Conservation (phyloP, 805 yeast genomes). For the Candida chauliodis region DNA sequence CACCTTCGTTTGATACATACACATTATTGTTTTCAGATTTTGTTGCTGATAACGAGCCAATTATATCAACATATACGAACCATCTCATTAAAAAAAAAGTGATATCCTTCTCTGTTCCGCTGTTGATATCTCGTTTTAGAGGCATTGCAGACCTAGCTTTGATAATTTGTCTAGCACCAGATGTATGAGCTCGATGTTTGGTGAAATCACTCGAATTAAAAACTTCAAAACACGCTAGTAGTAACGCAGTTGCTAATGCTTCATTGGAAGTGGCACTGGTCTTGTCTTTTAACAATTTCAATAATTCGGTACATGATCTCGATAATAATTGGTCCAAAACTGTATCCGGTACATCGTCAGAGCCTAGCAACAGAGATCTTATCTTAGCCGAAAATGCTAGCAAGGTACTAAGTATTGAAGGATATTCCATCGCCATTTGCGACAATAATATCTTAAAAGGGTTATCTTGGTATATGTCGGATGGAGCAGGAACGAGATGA, state of each 20-base stretch:
- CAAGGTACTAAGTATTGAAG: constrained; percentile 54
- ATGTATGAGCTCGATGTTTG: constrained; percentile 61
- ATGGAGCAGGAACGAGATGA: constrained; percentile 64
- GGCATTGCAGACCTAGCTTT: constrained; percentile 34
- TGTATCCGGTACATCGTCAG: constrained; percentile 29
- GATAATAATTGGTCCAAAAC: constrained; percentile 52
- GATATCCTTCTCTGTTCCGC: constrained; percentile 35
- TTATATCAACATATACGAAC: constrained; percentile 65
- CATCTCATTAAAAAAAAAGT: constrained; percentile 59
- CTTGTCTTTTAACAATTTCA: constrained; percentile 47
- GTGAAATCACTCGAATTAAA: constrained; percentile 42
- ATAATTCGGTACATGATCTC: constrained; percentile 54
- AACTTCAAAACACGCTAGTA: constrained; percentile 55
- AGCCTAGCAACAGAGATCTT: constrained; percentile 22
- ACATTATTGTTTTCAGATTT: constrained; percentile 30
- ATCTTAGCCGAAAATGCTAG: constrained; percentile 41
- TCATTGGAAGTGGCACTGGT: constrained; percentile 58
- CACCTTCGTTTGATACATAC: constrained; percentile 16
- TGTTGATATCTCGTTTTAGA: constrained; percentile 8
- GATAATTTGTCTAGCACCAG: constrained; percentile 66
- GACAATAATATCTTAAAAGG: constrained; percentile 69
- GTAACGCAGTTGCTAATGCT: constrained; percentile 58
- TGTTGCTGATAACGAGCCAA: constrained; percentile 61
- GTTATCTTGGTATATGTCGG: constrained; percentile 49
- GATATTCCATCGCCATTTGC: constrained; percentile 58